Evolutionary conservation across 768 basidiomycete species (phyloP).

Genomic region (Paxillus rubicundulus): DNA sequence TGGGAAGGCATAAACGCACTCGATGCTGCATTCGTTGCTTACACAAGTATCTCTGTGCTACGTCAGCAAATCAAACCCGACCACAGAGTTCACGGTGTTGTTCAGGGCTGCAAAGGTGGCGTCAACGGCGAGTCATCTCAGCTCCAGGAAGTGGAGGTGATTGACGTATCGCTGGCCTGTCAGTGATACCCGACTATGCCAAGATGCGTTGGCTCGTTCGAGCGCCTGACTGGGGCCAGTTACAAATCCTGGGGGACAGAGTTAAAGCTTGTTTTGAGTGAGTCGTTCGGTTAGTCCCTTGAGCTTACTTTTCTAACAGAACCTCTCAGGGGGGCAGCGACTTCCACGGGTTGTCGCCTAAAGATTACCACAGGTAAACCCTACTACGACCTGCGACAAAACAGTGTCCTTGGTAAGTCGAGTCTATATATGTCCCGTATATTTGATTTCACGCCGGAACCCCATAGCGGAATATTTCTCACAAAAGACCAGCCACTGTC

Average conservation of each 20-base stretch:
- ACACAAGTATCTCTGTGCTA: slow-evolving; percentile 72
- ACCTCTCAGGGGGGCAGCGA: slow-evolving; percentile 55
- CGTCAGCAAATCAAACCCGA: slow-evolving; percentile 87
- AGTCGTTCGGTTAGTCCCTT: slow-evolving; percentile 20
- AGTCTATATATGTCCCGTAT: neutral
- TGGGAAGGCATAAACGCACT: slow-evolving; percentile 88
- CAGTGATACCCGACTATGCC: slow-evolving; percentile 84
- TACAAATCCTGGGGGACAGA: slow-evolving; percentile 53
- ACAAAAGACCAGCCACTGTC: slow-evolving; percentile 43
- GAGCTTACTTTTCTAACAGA: slow-evolving; percentile 7
- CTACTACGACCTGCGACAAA: slow-evolving; percentile 61
- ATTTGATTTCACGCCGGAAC: slow-evolving; percentile 1
- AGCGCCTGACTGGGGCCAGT: slow-evolving; percentile 59
- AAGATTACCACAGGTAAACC: slow-evolving; percentile 40
- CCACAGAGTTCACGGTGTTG: slow-evolving; percentile 74
- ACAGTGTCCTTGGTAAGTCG: slow-evolving; percentile 48
- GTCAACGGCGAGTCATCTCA: slow-evolving; percentile 55
- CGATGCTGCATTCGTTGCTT: slow-evolving; percentile 85
- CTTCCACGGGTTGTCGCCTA: slow-evolving; percentile 58
- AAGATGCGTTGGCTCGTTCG: slow-evolving; percentile 72
- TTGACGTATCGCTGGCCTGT: slow-evolving; percentile 2
- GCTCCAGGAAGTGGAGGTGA: neutral
- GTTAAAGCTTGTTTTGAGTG: slow-evolving; percentile 73
- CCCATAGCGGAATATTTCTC: slow-evolving; percentile 52
- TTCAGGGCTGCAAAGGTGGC: slow-evolving; percentile 65